Conservation (phyloP, 495 filamentous ascomycete species). For the Neurospora sp. region DNA sequence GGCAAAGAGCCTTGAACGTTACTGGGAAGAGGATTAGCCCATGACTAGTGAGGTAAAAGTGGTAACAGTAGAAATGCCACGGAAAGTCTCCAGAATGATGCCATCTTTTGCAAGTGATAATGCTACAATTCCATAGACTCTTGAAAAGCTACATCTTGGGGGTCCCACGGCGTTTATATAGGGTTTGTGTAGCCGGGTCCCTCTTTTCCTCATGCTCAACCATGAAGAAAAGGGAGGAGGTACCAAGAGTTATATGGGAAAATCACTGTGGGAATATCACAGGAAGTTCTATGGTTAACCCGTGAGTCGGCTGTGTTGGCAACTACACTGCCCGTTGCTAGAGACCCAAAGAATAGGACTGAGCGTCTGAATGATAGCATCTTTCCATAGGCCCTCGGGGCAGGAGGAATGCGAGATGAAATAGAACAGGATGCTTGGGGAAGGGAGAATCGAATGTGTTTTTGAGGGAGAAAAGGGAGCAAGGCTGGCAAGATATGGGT, state of each 20-base stretch:
- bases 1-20: constrained; percentile 12
- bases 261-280: background rate
- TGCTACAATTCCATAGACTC: background rate
- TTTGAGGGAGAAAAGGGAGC: background rate
- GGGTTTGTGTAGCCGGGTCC: background rate
- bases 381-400: background rate
- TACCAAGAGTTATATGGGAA: background rate
- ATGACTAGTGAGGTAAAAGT: background rate
- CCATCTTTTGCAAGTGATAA: background rate
- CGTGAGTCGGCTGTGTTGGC: background rate
- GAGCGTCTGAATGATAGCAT: background rate
- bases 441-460: background rate
- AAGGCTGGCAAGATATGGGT: background rate
- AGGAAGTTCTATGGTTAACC: background rate
- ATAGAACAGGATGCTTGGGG: background rate
- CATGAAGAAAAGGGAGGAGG: background rate
- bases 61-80: background rate
- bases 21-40: constrained; percentile 13
- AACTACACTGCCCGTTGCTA: background rate
- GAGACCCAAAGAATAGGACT: background rate
- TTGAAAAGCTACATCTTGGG: background rate
- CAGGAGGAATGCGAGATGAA: background rate
- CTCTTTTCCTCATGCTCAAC: background rate
- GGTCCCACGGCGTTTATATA: background rate
- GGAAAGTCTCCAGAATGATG: background rate